Conservation (phyloP, 495 filamentous ascomycete species). For the Xylaria cubensis region DNA sequence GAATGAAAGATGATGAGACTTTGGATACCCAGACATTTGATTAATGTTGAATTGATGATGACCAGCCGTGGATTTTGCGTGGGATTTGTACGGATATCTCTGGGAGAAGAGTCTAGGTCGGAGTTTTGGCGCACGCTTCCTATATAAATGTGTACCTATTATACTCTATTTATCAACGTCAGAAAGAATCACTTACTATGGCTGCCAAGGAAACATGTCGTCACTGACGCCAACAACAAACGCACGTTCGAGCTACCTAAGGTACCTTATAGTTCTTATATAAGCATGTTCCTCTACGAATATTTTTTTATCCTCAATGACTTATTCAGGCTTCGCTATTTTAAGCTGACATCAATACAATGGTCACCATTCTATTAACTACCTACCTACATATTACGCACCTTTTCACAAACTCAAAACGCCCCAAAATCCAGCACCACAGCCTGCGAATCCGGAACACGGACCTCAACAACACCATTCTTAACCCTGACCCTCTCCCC, state of each 20-base stretch:
- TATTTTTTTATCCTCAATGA: background rate
- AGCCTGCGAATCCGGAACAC: constrained; percentile 59
- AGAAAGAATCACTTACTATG: constrained; percentile 7
- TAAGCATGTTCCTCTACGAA: background rate
- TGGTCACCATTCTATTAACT: background rate
- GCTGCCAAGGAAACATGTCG: background rate
- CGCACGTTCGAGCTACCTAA: background rate
- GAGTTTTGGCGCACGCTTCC: constrained; percentile 22
- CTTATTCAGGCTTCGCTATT: background rate
- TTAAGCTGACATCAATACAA: background rate
- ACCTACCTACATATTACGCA: background rate
- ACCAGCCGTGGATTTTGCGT: background rate
- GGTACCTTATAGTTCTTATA: background rate
- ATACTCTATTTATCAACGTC: background rate
- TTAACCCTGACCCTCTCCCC: constrained; percentile 57
- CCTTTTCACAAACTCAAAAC: background rate
- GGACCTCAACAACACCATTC: constrained; percentile 53
- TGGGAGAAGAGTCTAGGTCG: background rate
- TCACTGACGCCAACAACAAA: background rate
- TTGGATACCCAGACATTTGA: constrained; percentile 16
- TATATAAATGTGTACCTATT: constrained; percentile 14
- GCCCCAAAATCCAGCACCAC: constrained; percentile 53
- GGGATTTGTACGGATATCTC: constrained; percentile 8
- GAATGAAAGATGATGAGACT: constrained; percentile 13
- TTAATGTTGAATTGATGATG: constrained; percentile 18